These are phyloP conservation scores for Verticillium dahliae DNA, from an alignment of 2,329 filamentous ascomycete species.

Conservation along the genomic window DNA sequence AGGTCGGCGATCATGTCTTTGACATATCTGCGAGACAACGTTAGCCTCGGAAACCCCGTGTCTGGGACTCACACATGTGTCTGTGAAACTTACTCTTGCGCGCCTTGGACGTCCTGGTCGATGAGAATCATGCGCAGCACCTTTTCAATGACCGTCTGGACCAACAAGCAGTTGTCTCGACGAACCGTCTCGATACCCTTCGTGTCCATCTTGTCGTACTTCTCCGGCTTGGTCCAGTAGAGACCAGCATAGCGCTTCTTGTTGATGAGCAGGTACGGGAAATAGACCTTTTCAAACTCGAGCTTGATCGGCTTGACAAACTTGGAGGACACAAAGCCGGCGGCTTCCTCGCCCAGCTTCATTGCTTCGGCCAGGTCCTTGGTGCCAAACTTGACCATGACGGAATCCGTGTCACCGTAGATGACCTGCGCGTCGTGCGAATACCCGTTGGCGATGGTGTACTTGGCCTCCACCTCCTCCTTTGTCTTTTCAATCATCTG, in stretches of 20 bases:
- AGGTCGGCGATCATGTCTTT: slow-evolving; percentile 93
- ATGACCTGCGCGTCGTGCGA: slow-evolving; percentile 93
- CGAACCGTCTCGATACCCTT: slow-evolving; percentile 99
- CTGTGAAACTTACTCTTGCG: slow-evolving; percentile 70
- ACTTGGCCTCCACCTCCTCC: slow-evolving; percentile 84
- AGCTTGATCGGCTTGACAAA: slow-evolving; percentile 97
- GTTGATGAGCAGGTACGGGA: slow-evolving; percentile 96
- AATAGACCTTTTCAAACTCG: slow-evolving; percentile 99
- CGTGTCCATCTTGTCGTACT: slow-evolving; percentile 99
- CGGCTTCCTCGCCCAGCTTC: slow-evolving; percentile 91
- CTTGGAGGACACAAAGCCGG: slow-evolving; percentile 79
- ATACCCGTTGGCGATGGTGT: slow-evolving; percentile 91
- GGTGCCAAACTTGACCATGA: slow-evolving; percentile 98
- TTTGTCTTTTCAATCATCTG: slow-evolving; percentile 99
- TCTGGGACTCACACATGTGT: slow-evolving; percentile 1
- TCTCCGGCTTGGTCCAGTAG: slow-evolving; percentile 91
- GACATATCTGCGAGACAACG: slow-evolving; percentile 62
- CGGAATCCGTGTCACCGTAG: slow-evolving; percentile 97
- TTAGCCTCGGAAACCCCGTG: slow-evolving; percentile 25
- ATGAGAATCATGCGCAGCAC: slow-evolving; percentile 94
- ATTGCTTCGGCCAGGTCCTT: slow-evolving; percentile 82
- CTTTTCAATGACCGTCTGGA: slow-evolving; percentile 96
- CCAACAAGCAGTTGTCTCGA: slow-evolving; percentile 89
- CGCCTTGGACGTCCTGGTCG: slow-evolving; percentile 81
- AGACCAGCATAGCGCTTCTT: slow-evolving; percentile 99